A percentile compares a stretch with the other conserved stretches of the same genome.
These are phyloP conservation scores for Geotrichum restrictum DNA, from an alignment of 1,139 yeast species.

Conservation along the genomic window DNA sequence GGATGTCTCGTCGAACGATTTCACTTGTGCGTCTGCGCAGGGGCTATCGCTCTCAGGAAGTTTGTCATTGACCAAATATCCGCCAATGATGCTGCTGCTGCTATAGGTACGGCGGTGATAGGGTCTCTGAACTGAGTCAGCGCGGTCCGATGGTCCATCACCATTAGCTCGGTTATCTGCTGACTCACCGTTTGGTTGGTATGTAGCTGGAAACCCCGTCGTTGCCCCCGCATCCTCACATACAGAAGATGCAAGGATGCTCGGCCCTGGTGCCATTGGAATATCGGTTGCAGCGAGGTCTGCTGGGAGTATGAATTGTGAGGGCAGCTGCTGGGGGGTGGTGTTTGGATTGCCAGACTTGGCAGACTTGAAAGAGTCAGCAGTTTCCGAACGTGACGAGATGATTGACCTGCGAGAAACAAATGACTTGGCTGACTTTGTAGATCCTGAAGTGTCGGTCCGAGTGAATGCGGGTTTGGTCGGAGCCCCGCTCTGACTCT, in stretches of 20 bases:
- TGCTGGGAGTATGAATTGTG: not conserved
- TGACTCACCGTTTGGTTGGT: not conserved
- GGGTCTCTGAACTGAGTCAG: slow-evolving; percentile 6
- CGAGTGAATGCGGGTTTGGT: slow-evolving; percentile 34
- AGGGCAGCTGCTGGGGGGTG: slow-evolving; percentile 1
- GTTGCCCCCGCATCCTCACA: not conserved
- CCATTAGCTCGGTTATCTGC: not conserved
- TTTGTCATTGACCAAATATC: slow-evolving; percentile 14
- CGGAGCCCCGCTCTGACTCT: slow-evolving; percentile 34
- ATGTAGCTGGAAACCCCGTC: not conserved
- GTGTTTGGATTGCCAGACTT: slow-evolving; percentile 8
- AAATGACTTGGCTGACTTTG: slow-evolving; percentile 37
- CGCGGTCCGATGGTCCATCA: no score
- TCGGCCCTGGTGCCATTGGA: slow-evolving; percentile 21
- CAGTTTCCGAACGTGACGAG: slow-evolving; percentile 26
- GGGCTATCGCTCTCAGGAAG: not conserved
- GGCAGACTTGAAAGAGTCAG: slow-evolving; percentile 31
- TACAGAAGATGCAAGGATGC: slow-evolving; percentile 19
- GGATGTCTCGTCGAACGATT: slow-evolving; percentile 3
- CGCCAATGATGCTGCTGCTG: slow-evolving; percentile 15
- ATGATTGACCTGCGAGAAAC: slow-evolving; percentile 31
- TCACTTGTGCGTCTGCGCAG: no score
- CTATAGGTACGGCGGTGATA: slow-evolving; percentile 18
- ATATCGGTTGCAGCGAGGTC: not conserved
- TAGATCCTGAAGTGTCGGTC: slow-evolving; percentile 43